Conservation (phyloP, 345 rosid species). For the Populus davidiana region DNA sequence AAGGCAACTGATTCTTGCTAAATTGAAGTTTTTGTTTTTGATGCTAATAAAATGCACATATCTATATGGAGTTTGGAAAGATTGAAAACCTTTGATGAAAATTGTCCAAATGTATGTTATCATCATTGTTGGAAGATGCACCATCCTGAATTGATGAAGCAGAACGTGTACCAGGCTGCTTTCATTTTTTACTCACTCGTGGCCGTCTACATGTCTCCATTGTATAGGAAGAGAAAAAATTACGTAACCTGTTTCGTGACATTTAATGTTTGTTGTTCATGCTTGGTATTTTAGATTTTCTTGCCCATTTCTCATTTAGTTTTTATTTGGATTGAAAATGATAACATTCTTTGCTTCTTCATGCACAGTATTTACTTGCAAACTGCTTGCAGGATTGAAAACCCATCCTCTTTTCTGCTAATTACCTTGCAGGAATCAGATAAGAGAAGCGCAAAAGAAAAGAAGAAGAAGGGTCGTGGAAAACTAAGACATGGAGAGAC, state of each 20-base stretch:
- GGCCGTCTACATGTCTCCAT: neutral
- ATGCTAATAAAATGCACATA: neutral
- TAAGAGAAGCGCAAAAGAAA: conserved; percentile 46
- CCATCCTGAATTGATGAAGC: neutral
- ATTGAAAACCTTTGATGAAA: neutral
- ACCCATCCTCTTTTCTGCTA: neutral
- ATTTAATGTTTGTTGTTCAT: neutral
- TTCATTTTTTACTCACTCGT: neutral
- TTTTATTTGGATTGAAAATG: neutral
- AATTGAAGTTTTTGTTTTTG: neutral
- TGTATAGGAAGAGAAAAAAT: neutral
- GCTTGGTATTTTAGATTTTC: neutral
- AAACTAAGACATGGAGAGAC: conserved; percentile 61
- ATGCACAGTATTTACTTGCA: neutral
- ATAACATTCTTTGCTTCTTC: neutral
- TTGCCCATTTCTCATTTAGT: neutral
- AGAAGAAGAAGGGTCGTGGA: conserved; percentile 65
- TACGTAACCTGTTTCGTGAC: neutral
- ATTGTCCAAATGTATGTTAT: neutral
- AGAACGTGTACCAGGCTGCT: neutral
- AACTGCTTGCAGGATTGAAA: neutral
- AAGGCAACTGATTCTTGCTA: neutral
- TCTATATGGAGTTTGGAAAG: neutral
- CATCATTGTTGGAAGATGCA: neutral
- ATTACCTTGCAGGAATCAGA: conserved; percentile 28